Base-by-base conservation (phyloP, 2,329 filamentous ascomycete species). In the Trichophyton verrucosum region DNA sequence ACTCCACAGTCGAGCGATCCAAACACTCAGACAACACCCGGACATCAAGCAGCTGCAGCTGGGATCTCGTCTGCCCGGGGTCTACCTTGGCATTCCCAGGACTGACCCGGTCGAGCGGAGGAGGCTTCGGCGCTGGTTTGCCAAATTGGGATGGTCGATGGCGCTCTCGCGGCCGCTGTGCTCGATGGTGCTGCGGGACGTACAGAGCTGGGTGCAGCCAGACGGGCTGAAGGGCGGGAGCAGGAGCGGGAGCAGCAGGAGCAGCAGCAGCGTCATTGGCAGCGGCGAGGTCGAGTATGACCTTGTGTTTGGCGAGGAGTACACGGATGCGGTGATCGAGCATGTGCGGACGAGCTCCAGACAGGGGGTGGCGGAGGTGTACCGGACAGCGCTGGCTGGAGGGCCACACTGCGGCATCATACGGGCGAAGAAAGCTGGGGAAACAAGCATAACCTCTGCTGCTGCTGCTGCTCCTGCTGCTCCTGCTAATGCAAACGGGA, bases 111-210 rank as follows among this genome's bases (percentile, higher is more conserved):
- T 80, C 3, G 83, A 86, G 66, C 78, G 82, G 15, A 85, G 83
- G 69, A 78, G 80, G 57, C 72, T 85, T 22, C 79, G 83, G n/a
- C 81, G 82, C 53, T 97, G 91, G 91, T 96, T 96, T 71, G 83
- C 86, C n/a, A 89, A 86, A 65, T 82, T 91, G 55, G 91, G 92
- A 13, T 96, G 91, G 91, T 91, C 95, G 68, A 86, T 82, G 1
- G 80, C 82, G 0, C 76, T 84, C 3, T 84, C 83, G 1, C 79
- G 81, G 9, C 77, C 83, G 0, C 80, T 87, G 0, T 86, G 82
- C 67, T 91, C 87, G 70, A 86, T 95, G 80, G 76, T 85, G 2
- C 86, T 94, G 57, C 81, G 82, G 40, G 86, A 90, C 66, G 76
- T 95, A n/a, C 73, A 79, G 24, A 81, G 79, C 11, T 95, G 90